Conservation (phyloP, 2,329 filamentous ascomycete genomes). For the Aspergillus bombycis region DNA sequence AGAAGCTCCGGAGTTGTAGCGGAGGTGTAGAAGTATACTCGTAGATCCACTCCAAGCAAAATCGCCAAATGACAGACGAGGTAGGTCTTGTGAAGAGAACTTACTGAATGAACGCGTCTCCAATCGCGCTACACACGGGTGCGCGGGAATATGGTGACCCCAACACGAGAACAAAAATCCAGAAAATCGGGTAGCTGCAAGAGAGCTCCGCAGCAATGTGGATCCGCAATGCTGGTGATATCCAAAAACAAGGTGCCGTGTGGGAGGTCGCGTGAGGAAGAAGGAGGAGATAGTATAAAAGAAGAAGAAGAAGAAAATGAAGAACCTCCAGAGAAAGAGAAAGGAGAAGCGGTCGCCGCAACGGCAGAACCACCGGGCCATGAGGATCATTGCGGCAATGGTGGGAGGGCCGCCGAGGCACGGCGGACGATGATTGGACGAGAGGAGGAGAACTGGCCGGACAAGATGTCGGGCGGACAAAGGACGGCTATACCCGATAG, state of each 20-base stretch:
- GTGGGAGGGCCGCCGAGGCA: conserved; percentile 38
- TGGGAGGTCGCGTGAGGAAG: conserved; percentile 9
- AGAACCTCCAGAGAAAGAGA: conserved; percentile 27
- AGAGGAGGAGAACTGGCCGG: conserved; percentile 38
- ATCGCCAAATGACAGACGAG: background rate
- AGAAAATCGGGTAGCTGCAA: conserved; percentile 12
- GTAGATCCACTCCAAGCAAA: background rate
- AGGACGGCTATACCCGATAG: conserved; percentile 35
- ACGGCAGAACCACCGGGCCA: conserved; percentile 30
- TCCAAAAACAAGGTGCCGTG: conserved; percentile 14
- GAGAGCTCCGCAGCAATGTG: conserved; percentile 7
- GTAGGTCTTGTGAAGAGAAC: conserved; percentile 3
- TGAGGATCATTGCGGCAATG: conserved; percentile 35
- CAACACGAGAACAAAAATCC: conserved; percentile 13
- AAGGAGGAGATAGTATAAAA: conserved; percentile 15
- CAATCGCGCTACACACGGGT: conserved; percentile 23
- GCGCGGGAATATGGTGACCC: conserved; percentile 12
- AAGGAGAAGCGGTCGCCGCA: conserved; percentile 40
- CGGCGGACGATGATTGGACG: conserved; percentile 36
- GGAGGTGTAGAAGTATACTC: conserved; percentile 1
- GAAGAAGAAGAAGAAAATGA: conserved; percentile 14
- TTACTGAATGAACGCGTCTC: conserved; percentile 28
- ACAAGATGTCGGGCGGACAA: conserved; percentile 24
- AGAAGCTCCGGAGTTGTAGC: conserved; percentile 2
- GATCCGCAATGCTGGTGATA: conserved; percentile 18